phyloP scores from a whole-genome alignment of 306 rosid species.

The Acacia crassicarpa region DNA sequence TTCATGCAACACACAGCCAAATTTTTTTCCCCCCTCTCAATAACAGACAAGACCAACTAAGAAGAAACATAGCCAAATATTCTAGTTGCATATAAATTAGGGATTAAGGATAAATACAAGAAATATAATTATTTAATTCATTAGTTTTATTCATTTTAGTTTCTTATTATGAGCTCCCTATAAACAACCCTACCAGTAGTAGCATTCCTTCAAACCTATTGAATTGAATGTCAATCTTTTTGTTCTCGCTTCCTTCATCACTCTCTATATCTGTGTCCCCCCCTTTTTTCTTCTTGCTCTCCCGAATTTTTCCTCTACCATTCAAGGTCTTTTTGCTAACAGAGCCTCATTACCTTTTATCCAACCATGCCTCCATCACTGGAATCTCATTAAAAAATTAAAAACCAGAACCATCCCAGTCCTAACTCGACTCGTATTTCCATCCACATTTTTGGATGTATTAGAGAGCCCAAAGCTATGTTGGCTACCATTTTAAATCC shows the following conservation, averaged over 20 bases:
- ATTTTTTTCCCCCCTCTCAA: no score
- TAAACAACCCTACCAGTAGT: background rate
- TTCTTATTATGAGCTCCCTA: background rate
- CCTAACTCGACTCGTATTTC: background rate
- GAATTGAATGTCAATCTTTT: background rate
- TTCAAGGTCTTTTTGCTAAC: background rate
- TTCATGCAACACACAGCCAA: background rate
- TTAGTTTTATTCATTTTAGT: no score
- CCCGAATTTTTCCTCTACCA: background rate
- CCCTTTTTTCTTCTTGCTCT: background rate
- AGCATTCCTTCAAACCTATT: no score
- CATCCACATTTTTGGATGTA: background rate
- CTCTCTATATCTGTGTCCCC: background rate
- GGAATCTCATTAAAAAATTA: background rate
- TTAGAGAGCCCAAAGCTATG: background rate
- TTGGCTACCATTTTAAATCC: background rate
- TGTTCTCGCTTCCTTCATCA: background rate
- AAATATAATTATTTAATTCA: no score
- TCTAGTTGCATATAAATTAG: background rate
- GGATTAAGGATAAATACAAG: background rate
- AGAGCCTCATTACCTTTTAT: background rate
- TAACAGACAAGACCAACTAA: no score
- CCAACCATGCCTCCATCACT: background rate
- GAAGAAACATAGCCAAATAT: no score
- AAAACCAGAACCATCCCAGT: background rate